phyloP scores from a whole-genome alignment of 75 land plant genomes.

The Sequoia sempervirens region DNA sequence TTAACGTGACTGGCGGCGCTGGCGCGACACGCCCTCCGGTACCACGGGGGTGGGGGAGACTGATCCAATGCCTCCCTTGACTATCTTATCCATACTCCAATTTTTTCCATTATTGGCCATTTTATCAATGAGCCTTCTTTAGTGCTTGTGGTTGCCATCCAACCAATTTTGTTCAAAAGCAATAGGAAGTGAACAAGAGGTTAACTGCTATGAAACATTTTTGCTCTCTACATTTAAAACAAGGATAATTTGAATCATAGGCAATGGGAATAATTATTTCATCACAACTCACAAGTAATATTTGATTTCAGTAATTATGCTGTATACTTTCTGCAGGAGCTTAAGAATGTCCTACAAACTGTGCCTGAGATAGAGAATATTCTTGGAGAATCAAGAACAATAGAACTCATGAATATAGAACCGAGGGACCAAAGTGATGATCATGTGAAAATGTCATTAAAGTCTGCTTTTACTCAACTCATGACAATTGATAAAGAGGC shows the following conservation, averaged over 20 bases:
- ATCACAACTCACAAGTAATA: not conserved
- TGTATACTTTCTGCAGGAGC: slow-evolving; percentile 47
- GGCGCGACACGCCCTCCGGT: too few species aligned
- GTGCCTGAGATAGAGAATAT: slow-evolving; percentile 78
- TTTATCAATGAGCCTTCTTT: not conserved
- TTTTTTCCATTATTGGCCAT: not conserved
- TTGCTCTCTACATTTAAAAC: not conserved
- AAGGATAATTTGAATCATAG: not conserved
- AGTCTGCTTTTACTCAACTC: slow-evolving; percentile 54
- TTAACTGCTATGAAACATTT: not conserved
- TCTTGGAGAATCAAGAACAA: slow-evolving; percentile 33
- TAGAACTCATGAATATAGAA: slow-evolving; percentile 20
- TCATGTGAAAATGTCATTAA: slow-evolving; percentile 33
- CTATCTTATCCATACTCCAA: not conserved
- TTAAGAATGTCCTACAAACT: slow-evolving; percentile 49
- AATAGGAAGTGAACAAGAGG: not conserved
- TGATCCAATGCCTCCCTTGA: not conserved
- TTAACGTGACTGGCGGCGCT: too few species aligned
- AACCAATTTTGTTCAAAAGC: not conserved
- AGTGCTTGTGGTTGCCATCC: not conserved
- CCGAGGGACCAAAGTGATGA: slow-evolving; percentile 22
- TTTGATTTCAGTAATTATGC: not conserved
- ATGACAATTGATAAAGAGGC: slow-evolving; percentile 63
- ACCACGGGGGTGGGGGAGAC: too few species aligned
- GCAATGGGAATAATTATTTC: not conserved